Evolutionary conservation across 2,329 filamentous ascomycete genomes (phyloP).

Genomic region (Ophiostoma ips): DNA sequence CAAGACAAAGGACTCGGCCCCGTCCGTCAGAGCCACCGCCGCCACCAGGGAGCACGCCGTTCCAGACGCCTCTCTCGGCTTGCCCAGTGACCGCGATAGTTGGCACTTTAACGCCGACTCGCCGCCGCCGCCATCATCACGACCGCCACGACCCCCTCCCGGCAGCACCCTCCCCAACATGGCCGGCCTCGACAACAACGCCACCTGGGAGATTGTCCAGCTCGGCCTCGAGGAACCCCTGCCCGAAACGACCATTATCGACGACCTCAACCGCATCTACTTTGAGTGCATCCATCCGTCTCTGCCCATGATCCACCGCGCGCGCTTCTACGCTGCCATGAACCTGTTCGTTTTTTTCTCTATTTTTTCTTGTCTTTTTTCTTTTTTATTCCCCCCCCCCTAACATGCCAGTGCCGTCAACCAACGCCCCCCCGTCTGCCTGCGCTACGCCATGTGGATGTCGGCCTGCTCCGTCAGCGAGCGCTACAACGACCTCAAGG

Average conservation of each 20-base stretch:
- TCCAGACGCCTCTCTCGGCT: conserved; percentile 31
- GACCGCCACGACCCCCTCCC: too few relatives aligned
- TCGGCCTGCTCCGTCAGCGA: conserved; percentile 74
- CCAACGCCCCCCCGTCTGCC: conserved; percentile 70
- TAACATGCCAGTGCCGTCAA: not conserved
- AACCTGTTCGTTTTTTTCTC: conserved; percentile 40
- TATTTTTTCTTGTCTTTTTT: conserved; percentile 19
- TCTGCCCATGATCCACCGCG: conserved; percentile 77
- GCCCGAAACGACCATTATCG: conserved; percentile 49
- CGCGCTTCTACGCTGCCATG: conserved; percentile 76
- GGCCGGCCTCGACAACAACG: conserved; percentile 38
- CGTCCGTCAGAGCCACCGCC: too few relatives aligned
- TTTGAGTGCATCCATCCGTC: conserved; percentile 85
- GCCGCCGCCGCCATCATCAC: conserved; percentile 21
- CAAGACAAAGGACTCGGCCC: conserved; percentile 75
- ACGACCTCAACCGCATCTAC: conserved; percentile 79
- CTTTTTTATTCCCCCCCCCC: not conserved
- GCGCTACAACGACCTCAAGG: conserved; percentile 65
- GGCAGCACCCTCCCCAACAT: conserved; percentile 29
- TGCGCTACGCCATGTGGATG: conserved; percentile 96
- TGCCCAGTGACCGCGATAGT: conserved; percentile 32
- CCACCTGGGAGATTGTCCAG: conserved; percentile 67
- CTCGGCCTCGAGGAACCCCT: conserved; percentile 45
- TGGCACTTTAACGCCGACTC: conserved; percentile 44
- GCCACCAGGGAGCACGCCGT: conserved; percentile 28